phyloP scores from a whole-genome alignment of 306 rosid species.

The Cicer pinnatifidum region DNA sequence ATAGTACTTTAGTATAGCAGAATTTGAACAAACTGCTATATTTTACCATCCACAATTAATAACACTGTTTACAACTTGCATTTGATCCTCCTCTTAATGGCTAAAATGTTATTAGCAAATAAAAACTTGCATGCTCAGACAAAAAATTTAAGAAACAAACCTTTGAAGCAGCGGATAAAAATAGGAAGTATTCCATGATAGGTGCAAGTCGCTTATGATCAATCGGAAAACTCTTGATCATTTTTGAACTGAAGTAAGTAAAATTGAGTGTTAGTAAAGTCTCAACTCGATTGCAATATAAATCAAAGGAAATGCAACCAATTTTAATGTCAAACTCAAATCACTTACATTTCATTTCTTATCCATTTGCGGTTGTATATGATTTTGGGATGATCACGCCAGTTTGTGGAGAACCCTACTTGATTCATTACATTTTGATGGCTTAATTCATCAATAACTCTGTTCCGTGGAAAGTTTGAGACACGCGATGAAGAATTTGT shows the following conservation, averaged over 20 bases:
- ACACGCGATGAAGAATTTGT: not conserved
- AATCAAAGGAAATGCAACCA: not conserved
- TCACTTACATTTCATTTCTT: not conserved
- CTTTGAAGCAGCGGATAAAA: conserved; percentile 39
- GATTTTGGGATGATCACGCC: not conserved
- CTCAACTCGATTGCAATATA: not conserved
- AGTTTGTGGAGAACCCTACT: not conserved
- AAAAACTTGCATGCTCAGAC: not conserved
- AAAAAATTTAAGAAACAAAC: conserved; percentile 42
- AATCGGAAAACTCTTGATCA: not conserved
- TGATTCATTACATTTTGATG: not conserved
- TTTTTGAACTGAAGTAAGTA: not conserved
- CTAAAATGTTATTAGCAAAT: not conserved
- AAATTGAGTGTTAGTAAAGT: not conserved
- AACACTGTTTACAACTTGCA: not conserved
- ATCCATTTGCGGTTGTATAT: not conserved
- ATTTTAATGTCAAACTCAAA: not conserved
- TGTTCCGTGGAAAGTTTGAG: not conserved
- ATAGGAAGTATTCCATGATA: not conserved
- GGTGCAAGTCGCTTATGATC: not conserved
- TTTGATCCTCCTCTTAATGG: not conserved
- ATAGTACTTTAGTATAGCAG: no score
- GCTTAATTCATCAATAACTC: not conserved
- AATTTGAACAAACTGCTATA: no score
- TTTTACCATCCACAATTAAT: no score